Percentiles rank a stretch among this genome's conserved stretches.
phyloP scores from a whole-genome alignment of 2,329 filamentous ascomycete species.

The Epichloe baconii region DNA sequence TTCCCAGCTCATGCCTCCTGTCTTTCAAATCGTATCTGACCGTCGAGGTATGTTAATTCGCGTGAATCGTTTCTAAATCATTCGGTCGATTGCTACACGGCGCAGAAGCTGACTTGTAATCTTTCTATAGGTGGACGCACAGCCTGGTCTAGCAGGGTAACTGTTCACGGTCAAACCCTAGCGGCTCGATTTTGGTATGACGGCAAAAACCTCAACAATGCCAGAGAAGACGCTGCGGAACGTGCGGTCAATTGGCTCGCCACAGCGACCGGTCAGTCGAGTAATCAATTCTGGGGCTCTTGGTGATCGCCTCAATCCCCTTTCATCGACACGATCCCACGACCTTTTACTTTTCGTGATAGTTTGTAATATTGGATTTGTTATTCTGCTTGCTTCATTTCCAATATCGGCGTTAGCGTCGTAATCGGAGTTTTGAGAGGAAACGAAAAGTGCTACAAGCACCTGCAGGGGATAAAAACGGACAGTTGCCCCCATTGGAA shows the following conservation, averaged over 20 bases:
- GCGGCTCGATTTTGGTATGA: constrained; percentile 85
- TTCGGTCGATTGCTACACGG: neutral
- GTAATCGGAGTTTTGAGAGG: neutral
- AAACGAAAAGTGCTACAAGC: neutral
- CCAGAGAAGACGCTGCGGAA: constrained; percentile 84
- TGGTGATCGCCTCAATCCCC: constrained; percentile 5
- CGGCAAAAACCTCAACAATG: constrained; percentile 75
- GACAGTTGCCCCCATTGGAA: neutral
- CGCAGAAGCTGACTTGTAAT: neutral
- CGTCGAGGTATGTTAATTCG: constrained; percentile 45
- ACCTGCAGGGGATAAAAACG: neutral
- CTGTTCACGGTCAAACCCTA: constrained; percentile 51
- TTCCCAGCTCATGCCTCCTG: constrained; percentile 38
- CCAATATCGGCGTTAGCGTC: neutral
- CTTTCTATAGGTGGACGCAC: constrained; percentile 60
- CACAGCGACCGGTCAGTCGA: constrained; percentile 19
- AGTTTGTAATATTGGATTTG: neutral
- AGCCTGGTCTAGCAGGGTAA: constrained; percentile 76
- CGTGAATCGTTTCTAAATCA: neutral
- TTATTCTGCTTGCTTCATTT: neutral
- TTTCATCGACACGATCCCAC: neutral
- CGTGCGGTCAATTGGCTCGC: constrained; percentile 51
- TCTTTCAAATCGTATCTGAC: constrained; percentile 62
- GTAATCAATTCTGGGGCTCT: constrained; percentile 13
- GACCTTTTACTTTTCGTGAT: neutral